Conservation (phyloP, 352 stramenopile species). For the Globisporangium abappressorium region DNA sequence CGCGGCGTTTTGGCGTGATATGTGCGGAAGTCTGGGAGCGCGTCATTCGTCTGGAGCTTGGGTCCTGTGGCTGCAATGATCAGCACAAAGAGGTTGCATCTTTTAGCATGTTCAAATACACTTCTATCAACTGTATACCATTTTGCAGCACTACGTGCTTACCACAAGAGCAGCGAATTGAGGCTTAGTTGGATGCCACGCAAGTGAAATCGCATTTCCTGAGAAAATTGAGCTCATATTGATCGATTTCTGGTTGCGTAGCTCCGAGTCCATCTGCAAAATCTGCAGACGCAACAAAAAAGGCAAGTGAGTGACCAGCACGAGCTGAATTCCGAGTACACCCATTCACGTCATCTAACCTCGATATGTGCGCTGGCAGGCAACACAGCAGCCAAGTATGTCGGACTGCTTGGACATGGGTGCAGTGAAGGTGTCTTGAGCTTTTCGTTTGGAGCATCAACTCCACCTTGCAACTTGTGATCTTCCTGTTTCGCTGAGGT, state of each 20-base stretch:
- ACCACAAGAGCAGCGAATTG: slow-evolving; percentile 61
- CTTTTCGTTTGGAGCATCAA: slow-evolving; percentile 38
- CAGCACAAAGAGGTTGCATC: background rate
- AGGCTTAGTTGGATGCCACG: slow-evolving; percentile 51
- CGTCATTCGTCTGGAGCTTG: slow-evolving; percentile 36
- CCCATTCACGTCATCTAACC: slow-evolving; percentile 21
- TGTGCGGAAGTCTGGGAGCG: slow-evolving; percentile 34
- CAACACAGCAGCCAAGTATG: slow-evolving; percentile 44
- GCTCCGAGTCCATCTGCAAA: slow-evolving; percentile 64
- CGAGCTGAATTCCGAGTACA: background rate
- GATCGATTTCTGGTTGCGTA: slow-evolving; percentile 63
- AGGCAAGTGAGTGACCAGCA: background rate
- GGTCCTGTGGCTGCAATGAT: slow-evolving; percentile 47
- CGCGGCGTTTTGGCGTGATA: slow-evolving; percentile 36
- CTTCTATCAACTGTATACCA: background rate
- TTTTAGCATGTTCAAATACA: background rate
- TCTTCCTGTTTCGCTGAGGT: slow-evolving; percentile 53
- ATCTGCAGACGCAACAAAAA: slow-evolving; percentile 28
- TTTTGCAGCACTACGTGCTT: slow-evolving; percentile 1
- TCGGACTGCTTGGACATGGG: slow-evolving; percentile 30
- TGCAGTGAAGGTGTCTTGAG: slow-evolving; percentile 34
- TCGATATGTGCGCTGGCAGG: slow-evolving; percentile 54
- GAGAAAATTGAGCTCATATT: slow-evolving; percentile 56
- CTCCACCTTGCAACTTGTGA: slow-evolving; percentile 44
- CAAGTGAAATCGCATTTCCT: slow-evolving; percentile 53